phyloP scores from a whole-genome alignment of 768 basidiomycete genomes.

The Russula olivacea region DNA sequence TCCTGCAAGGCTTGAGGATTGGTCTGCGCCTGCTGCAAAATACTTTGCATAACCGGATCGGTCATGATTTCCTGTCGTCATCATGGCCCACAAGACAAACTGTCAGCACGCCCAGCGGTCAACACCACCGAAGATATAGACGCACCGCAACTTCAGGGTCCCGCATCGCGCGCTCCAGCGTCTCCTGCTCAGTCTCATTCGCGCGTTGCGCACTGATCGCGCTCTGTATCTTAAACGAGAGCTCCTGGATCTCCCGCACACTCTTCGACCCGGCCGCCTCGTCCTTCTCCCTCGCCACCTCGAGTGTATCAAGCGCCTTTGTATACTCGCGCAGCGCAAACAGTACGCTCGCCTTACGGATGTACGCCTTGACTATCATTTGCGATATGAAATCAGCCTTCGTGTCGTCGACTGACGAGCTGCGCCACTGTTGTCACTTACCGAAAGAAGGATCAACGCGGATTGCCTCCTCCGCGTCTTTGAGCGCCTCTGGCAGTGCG shows the following conservation, averaged over 20 bases:
- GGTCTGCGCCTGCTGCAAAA: slow-evolving; percentile 87
- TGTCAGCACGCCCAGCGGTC: background rate
- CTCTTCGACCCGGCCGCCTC: slow-evolving; percentile 63
- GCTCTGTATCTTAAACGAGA: slow-evolving; percentile 74
- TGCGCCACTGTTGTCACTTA: slow-evolving; percentile 32
- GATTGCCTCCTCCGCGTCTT: slow-evolving; percentile 92
- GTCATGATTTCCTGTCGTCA: slow-evolving; percentile 64
- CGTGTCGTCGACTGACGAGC: background rate
- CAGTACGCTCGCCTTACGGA: slow-evolving; percentile 84
- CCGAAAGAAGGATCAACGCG: slow-evolving; percentile 82
- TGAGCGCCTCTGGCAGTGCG: slow-evolving; percentile 91
- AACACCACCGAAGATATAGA: background rate
- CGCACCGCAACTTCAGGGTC: slow-evolving; percentile 89
- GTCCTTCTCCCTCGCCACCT: slow-evolving; percentile 73
- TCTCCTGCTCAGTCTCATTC: slow-evolving; percentile 88
- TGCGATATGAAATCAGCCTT: background rate
- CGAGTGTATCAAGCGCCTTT: slow-evolving; percentile 78
- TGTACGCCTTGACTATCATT: slow-evolving; percentile 79
- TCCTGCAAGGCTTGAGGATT: slow-evolving; percentile 88
- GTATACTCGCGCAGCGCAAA: slow-evolving; percentile 88
- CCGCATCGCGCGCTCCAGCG: slow-evolving; percentile 88
- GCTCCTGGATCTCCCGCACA: slow-evolving; percentile 72
- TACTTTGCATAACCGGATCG: slow-evolving; percentile 91
- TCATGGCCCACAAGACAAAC: background rate
- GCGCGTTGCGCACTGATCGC: slow-evolving; percentile 74